Percentiles rank a stretch among this genome's conserved stretches.
phyloP scores from a whole-genome alignment of 768 basidiomycete species.

The Lactarius deliciosus region DNA sequence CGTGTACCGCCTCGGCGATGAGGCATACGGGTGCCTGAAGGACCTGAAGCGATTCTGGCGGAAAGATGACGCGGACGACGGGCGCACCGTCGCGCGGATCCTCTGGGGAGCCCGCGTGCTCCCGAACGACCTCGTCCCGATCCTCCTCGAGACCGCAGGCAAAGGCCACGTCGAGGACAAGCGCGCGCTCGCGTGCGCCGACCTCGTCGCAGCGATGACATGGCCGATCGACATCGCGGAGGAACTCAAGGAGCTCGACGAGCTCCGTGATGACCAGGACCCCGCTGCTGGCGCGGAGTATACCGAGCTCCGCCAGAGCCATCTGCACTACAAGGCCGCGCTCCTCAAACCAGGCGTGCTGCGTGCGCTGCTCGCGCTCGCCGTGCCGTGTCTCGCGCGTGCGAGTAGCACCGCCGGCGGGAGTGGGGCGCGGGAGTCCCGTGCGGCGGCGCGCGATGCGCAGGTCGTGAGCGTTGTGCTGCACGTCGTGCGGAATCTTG shows the following conservation, averaged over 20 bases:
- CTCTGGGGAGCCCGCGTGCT: conserved; percentile 88
- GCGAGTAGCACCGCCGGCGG: background rate
- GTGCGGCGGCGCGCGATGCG: conserved; percentile 68
- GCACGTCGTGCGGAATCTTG: conserved; percentile 89
- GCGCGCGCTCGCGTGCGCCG: conserved; percentile 77
- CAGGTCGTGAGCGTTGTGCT: conserved; percentile 87
- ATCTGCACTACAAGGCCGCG: conserved; percentile 86
- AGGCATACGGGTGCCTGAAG: conserved; percentile 79
- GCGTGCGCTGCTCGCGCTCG: conserved; percentile 68
- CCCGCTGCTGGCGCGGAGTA: conserved; percentile 82
- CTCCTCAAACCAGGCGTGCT: conserved; percentile 68
- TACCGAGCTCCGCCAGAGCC: conserved; percentile 75
- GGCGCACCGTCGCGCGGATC: conserved; percentile 90
- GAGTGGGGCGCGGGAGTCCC: no score
- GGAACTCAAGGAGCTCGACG: conserved; percentile 90
- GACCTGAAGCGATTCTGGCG: conserved; percentile 96
- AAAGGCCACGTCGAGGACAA: conserved; percentile 78
- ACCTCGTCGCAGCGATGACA: conserved; percentile 94
- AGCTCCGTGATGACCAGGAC: conserved; percentile 79
- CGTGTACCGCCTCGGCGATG: conserved; percentile 75
- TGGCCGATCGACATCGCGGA: conserved; percentile 98
- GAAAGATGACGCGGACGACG: conserved; percentile 95
- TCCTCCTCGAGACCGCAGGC: conserved; percentile 78
- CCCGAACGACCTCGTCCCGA: conserved; percentile 83
- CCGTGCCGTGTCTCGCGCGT: conserved; percentile 78